Conservation (phyloP, 495 filamentous ascomycete genomes). For the Penicillium parvum region DNA sequence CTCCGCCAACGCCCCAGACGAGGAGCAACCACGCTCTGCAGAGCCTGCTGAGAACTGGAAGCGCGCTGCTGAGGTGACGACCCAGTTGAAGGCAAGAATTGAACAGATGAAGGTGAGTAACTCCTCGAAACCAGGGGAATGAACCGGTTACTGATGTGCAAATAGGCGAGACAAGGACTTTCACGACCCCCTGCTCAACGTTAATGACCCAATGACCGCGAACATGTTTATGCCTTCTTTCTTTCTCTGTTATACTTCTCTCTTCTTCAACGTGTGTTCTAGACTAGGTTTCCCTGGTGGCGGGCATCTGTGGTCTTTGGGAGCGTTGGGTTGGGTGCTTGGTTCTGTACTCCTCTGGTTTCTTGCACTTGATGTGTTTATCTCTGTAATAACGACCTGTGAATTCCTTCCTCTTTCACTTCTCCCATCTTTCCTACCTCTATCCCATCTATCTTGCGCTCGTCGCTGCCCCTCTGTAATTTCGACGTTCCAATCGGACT, state of each 20-base stretch:
- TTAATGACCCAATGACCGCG: conserved; percentile 33
- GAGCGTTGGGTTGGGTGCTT: conserved; percentile 11
- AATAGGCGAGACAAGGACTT: conserved; percentile 43
- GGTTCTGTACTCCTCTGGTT: conserved; percentile 10
- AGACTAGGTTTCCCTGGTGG: conserved; percentile 12
- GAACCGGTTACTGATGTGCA: conserved; percentile 3
- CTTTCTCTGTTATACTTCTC: conserved; percentile 9
- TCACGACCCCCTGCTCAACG: conserved; percentile 37
- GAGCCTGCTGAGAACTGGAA: conserved; percentile 92
- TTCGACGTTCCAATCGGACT: too few species aligned
- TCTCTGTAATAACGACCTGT: conserved; percentile 20
- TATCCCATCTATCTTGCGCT: not conserved
- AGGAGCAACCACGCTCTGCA: conserved; percentile 29
- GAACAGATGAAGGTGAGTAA: conserved; percentile 74
- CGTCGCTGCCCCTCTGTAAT: not conserved
- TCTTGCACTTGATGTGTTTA: conserved; percentile 10
- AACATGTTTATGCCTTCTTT: conserved; percentile 20
- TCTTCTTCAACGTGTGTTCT: conserved; percentile 15
- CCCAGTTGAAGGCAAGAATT: conserved; percentile 92
- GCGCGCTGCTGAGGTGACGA: conserved; percentile 97
- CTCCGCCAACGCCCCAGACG: conserved; percentile 33
- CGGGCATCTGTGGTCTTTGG: conserved; percentile 19
- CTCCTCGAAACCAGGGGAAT: not conserved
- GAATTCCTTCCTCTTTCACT: not conserved
- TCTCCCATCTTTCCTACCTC: too few species aligned